Percentiles rank a stretch among this genome's conserved stretches.
Evolutionary conservation across 2,329 filamentous ascomycete species (phyloP).

Genomic region (Xylaria sp.): DNA sequence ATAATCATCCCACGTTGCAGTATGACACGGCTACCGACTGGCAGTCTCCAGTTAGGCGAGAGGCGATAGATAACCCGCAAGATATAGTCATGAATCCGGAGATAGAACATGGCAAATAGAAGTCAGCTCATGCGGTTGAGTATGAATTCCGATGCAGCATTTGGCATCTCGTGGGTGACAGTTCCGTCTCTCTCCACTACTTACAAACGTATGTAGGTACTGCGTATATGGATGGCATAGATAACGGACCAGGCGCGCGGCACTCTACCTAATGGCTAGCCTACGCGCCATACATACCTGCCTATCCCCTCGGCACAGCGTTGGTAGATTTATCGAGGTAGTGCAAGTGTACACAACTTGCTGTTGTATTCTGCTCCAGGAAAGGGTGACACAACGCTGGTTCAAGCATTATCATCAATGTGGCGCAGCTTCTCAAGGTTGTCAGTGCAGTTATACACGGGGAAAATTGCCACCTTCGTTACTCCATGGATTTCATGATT

Average conservation of each 20-base stretch:
- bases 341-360: not conserved
- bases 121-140: conserved; percentile 12
- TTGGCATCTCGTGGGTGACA: not conserved
- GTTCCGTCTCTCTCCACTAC: too few species aligned
- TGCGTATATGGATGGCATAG: not conserved
- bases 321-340: not conserved
- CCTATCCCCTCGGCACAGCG: not conserved
- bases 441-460: conserved; percentile 3
- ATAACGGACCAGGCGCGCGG: not conserved
- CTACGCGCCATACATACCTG: not conserved
- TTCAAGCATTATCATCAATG: conserved; percentile 8
- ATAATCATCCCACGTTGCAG: not conserved
- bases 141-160: conserved; percentile 16
- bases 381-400: conserved; percentile 16
- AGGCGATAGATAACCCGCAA: conserved; percentile 8
- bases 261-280: not conserved
- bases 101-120: not conserved
- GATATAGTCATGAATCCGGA: conserved; percentile 6
- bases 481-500: not conserved
- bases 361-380: conserved; percentile 1
- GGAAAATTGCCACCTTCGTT: not conserved
- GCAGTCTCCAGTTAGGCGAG: not conserved
- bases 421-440: conserved; percentile 19
- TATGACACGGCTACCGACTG: not conserved
- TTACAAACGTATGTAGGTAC: too few species aligned